These are phyloP conservation scores for Cordyceps farinosa DNA, from an alignment of 2,329 filamentous ascomycete species.

Conservation along the genomic window DNA sequence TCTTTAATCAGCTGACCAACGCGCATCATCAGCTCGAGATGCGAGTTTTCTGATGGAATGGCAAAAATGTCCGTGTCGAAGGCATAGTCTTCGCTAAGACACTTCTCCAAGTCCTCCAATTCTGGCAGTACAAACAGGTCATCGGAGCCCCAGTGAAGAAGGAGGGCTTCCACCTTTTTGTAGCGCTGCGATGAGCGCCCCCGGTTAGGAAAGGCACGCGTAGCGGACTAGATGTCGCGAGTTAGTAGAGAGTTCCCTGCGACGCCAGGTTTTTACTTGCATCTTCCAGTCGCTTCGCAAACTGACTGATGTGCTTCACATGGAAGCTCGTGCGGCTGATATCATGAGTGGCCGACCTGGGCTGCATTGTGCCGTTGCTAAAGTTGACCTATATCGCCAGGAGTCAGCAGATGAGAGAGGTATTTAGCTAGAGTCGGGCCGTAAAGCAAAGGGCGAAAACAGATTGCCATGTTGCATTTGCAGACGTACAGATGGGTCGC, in stretches of 20 bases:
- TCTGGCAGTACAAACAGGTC: slow-evolving; percentile 57
- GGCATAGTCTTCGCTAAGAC: slow-evolving; percentile 51
- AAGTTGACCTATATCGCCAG: not conserved
- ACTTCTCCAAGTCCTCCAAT: slow-evolving; percentile 53
- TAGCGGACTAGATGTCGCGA: slow-evolving; percentile 42
- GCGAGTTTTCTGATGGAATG: slow-evolving; percentile 56
- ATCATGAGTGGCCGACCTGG: slow-evolving; percentile 50
- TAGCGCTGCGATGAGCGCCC: slow-evolving; percentile 52
- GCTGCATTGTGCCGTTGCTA: slow-evolving; percentile 16
- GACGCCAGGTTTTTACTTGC: slow-evolving; percentile 33
- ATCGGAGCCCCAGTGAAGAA: slow-evolving; percentile 56
- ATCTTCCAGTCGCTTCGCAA: slow-evolving; percentile 53
- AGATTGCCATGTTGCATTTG: not conserved
- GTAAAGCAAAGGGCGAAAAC: not conserved
- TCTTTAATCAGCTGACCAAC: slow-evolving; percentile 55
- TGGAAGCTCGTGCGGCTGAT: slow-evolving; percentile 56
- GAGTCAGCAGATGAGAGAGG: not conserved
- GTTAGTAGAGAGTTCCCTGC: not conserved
- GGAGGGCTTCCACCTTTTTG: slow-evolving; percentile 50
- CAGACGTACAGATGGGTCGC: slow-evolving; percentile 46
- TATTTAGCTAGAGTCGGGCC: slow-evolving; percentile 13
- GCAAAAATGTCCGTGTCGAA: slow-evolving; percentile 56
- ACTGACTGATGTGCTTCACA: slow-evolving; percentile 53
- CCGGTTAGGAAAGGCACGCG: slow-evolving; percentile 54
- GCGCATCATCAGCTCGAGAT: slow-evolving; percentile 56